Evolutionary conservation across 2,329 filamentous ascomycete species (phyloP), one percentile per base, ranked within the genome.

Genomic region (Aspergillus glaucus): DNA sequence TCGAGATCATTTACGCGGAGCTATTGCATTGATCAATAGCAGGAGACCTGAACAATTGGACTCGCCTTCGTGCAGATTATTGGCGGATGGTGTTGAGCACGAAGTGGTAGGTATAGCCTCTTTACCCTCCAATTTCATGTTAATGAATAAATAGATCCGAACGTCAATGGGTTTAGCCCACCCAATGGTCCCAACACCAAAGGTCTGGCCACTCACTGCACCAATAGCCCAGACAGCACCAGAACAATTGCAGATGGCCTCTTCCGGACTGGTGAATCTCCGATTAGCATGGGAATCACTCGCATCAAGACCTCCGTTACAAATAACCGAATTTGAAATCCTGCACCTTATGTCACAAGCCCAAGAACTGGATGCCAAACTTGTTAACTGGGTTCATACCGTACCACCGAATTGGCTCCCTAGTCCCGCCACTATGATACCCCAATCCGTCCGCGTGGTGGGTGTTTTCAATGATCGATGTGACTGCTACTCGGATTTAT

Each of bases 401-500:
- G 51, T 63, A 8, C 62, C 62, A 2, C 9, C 46, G 7, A 48
- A 62, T 37, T 65, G 62, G 62, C 47, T 46, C 0, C 59, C 59
- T 3, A 34, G 54, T 1, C 50, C 54, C 9, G 62, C 62, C 8
- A 52, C 51, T 14, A 50, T 51, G 4, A 56, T 65, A 12, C 62
- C 61, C 0, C 49, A 55, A 21, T 60, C 62, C 2, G 55, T 65
- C n/a, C 61, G 55, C 1, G 45, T 55, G 1, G 57, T 60, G 4
- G 62, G 62, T 0, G 46, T 63, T 12, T 65, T 57, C 44, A 42
- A 49, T 1, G 49, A 54, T 45, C 55, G 58, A 6, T 63, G 62
- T n/a, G 62, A 65, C 50, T 64, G 62, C 50, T 65, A 65, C 46
- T 19, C 52, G 1, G 61, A 64, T 19, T 44, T 63, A 21, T 65